Conservation (phyloP, 169 alveolate species). For the Plasmodium ovale region DNA sequence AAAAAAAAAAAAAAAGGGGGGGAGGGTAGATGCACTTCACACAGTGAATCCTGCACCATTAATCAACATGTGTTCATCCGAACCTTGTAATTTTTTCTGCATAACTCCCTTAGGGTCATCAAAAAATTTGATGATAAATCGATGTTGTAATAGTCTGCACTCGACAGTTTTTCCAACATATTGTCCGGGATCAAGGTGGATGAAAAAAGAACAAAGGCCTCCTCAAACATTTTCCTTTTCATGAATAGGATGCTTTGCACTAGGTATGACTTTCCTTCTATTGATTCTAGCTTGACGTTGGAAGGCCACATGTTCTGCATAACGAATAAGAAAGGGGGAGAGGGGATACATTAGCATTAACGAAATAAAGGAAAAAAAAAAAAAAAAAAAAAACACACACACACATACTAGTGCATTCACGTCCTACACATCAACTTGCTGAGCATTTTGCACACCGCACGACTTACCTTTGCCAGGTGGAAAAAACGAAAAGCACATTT, state of each 20-base stretch:
- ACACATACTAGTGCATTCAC: background rate
- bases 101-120: slow-evolving; percentile 61
- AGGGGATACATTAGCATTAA: background rate
- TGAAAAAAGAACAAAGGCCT: slow-evolving; percentile 71
- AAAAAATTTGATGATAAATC: slow-evolving; percentile 67
- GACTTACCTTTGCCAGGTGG: slow-evolving; percentile 63
- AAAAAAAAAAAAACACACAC: background rate
- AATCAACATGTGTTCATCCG: too few relatives aligned
- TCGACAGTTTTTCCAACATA: slow-evolving; percentile 68
- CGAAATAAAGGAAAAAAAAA: background rate
- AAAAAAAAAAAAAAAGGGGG: background rate
- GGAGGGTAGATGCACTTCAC: background rate
- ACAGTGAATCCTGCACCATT: background rate
- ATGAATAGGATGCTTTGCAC: slow-evolving; percentile 52
- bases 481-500: slow-evolving; percentile 76
- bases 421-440: too few relatives aligned
- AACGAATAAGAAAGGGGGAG: background rate
- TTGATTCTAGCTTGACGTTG: slow-evolving; percentile 57
- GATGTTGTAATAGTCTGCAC: slow-evolving; percentile 63
- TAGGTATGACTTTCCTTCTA: slow-evolving; percentile 63
- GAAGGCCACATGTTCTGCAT: slow-evolving; percentile 78
- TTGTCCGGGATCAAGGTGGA: slow-evolving; percentile 46
- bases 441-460: too few relatives aligned
- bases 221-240: slow-evolving; percentile 76
- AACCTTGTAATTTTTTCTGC: slow-evolving; percentile 58